A percentile compares a stretch with the other conserved stretches of the same genome.
These are phyloP conservation scores for Talaromyces piceae DNA, from an alignment of 2,329 filamentous ascomycete genomes.

Conservation along the genomic window DNA sequence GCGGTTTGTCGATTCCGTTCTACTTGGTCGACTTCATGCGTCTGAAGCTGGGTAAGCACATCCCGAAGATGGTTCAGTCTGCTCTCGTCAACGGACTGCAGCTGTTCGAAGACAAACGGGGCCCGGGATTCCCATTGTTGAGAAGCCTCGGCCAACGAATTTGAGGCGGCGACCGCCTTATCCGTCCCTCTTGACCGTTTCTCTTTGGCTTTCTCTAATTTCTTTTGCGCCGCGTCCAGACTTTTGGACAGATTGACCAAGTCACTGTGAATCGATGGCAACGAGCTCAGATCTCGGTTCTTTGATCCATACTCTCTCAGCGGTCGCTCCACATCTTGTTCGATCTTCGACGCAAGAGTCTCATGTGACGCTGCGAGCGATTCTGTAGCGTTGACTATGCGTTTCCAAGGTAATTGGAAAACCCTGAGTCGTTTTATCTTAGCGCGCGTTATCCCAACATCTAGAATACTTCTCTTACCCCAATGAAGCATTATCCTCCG, in stretches of 20 bases:
- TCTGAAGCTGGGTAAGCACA: conserved; percentile 84
- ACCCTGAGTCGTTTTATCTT: conserved; percentile 50
- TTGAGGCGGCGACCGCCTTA: conserved; percentile 67
- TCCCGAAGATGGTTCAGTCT: conserved; percentile 86
- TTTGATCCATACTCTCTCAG: conserved; percentile 66
- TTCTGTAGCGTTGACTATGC: conserved; percentile 72
- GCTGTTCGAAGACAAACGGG: conserved; percentile 86
- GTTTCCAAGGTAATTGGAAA: conserved; percentile 85
- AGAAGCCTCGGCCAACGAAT: conserved; percentile 67
- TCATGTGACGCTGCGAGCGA: conserved; percentile 77
- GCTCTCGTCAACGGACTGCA: conserved; percentile 85
- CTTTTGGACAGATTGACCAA: conserved; percentile 74
- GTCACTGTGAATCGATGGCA: conserved; percentile 75
- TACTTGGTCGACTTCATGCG: conserved; percentile 81
- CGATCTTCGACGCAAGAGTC: conserved; percentile 70
- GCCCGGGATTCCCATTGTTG: conserved; percentile 91
- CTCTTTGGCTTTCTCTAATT: conserved; percentile 72
- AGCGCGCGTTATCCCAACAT: background rate
- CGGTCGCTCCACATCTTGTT: conserved; percentile 78
- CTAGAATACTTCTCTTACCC: conserved; percentile 56
- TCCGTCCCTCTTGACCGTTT: conserved; percentile 66
- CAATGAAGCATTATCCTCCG: conserved; percentile 70
- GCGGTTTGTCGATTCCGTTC: conserved; percentile 67
- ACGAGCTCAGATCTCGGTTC: conserved; percentile 69
- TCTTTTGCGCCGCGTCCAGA: conserved; percentile 74